Evolutionary conservation across 2,329 filamentous ascomycete genomes (phyloP).

Genomic region (Lachnellula arida): DNA sequence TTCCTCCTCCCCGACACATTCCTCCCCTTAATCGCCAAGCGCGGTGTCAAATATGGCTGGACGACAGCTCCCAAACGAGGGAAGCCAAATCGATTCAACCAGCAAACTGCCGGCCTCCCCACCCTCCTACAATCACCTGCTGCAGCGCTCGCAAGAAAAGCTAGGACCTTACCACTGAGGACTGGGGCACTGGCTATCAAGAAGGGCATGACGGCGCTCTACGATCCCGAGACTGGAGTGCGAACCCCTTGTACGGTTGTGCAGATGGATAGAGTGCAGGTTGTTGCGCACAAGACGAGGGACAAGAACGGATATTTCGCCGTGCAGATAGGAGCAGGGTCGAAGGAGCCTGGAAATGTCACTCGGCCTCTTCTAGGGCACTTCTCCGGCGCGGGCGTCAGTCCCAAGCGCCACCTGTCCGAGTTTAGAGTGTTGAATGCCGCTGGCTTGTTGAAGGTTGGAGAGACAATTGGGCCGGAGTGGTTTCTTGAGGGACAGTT

Average conservation of each 20-base stretch:
- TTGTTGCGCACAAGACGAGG: slow-evolving; percentile 79
- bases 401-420: slow-evolving; percentile 75
- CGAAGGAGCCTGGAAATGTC: slow-evolving; percentile 68
- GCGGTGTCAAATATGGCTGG: slow-evolving; percentile 47
- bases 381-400: slow-evolving; percentile 75
- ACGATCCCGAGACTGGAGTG: slow-evolving; percentile 67
- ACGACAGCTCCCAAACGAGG: slow-evolving; percentile 47
- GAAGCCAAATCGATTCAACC: slow-evolving; percentile 54
- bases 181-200: slow-evolving; percentile 83
- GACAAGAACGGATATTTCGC: slow-evolving; percentile 86
- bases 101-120: slow-evolving; percentile 51
- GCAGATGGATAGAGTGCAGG: slow-evolving; percentile 88
- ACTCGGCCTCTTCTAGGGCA: slow-evolving; percentile 82
- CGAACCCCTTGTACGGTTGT: slow-evolving; percentile 86
- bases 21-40: slow-evolving; percentile 31
- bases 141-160: slow-evolving; percentile 55
- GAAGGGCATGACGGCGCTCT: slow-evolving; percentile 93
- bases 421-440: slow-evolving; percentile 82
- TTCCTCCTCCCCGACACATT: slow-evolving; percentile 31
- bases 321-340: slow-evolving; percentile 80
- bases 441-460: slow-evolving; percentile 69
- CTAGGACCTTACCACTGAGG: slow-evolving; percentile 58
- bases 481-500: slow-evolving; percentile 91
- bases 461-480: slow-evolving; percentile 71
- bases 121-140: slow-evolving; percentile 53